Evolutionary conservation across 352 stramenopile genomes (phyloP).

Genomic region (Globisporangium abappressorium): DNA sequence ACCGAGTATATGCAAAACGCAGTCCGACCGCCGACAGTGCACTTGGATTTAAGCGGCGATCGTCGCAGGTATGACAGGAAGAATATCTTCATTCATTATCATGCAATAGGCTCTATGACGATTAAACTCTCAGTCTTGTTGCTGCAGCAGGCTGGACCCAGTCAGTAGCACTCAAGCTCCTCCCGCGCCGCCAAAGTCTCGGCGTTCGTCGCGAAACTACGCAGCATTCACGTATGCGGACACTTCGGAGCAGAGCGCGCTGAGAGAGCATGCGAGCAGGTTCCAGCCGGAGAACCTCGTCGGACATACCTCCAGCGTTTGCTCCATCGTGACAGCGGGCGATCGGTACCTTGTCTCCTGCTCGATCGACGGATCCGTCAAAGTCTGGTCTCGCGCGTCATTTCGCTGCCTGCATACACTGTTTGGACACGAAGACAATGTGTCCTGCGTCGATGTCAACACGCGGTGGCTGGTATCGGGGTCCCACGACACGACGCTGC

Average conservation of each 20-base stretch:
- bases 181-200: constrained; percentile 11
- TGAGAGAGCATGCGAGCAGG: constrained; percentile 7
- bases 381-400: constrained; percentile 60
- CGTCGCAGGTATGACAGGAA: background rate
- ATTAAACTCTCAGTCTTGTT: background rate
- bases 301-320: constrained; percentile 62
- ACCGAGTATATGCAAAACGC: background rate
- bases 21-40: background rate
- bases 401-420: constrained; percentile 61
- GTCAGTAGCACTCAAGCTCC: background rate
- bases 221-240: background rate
- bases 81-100: background rate
- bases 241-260: background rate
- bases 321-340: constrained; percentile 43
- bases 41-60: background rate
- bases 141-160: background rate
- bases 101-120: background rate
- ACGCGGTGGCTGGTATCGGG: constrained; percentile 62
- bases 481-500: constrained; percentile 60
- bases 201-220: constrained; percentile 9
- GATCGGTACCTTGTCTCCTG: constrained; percentile 62
- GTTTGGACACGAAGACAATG: constrained; percentile 60
- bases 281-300: constrained; percentile 42
- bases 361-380: constrained; percentile 66
- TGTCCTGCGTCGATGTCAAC: constrained; percentile 52